phyloP scores from a whole-genome alignment of 1,284 basidiomycete species.

The Leccinum solheimii region DNA sequence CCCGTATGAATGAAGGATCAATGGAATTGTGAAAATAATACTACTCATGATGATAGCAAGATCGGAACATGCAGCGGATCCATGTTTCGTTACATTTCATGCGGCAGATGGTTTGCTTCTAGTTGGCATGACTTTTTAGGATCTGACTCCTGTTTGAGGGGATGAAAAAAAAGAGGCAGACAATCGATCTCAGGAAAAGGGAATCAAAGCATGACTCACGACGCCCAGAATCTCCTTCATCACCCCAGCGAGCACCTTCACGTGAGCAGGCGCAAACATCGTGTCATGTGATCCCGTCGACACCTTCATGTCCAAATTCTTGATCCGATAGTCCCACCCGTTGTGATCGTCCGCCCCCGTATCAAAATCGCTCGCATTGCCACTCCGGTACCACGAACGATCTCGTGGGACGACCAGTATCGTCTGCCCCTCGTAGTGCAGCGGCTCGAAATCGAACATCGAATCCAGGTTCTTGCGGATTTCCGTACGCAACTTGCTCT shows the following conservation, averaged over 20 bases:
- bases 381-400: constrained; percentile 33
- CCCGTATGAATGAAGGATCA: too few species aligned
- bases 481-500: constrained; percentile 27
- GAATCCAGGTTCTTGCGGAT: constrained; percentile 22
- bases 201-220: constrained; percentile 9
- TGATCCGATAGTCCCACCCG: constrained; percentile 32
- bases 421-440: constrained; percentile 23
- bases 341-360: constrained; percentile 33
- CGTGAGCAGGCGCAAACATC: constrained; percentile 35
- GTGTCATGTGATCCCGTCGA: constrained; percentile 31
- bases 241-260: constrained; percentile 32
- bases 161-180: not conserved
- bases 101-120: too few species aligned
- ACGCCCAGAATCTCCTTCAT: constrained; percentile 28
- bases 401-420: constrained; percentile 32
- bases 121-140: too few species aligned
- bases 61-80: too few species aligned
- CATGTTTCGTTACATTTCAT: too few species aligned
- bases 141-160: not conserved
- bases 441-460: constrained; percentile 30
- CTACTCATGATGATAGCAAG: too few species aligned
- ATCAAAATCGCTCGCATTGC: constrained; percentile 32
- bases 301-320: constrained; percentile 30
- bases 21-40: too few species aligned
- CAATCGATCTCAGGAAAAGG: not conserved